Evolutionary conservation across 225 moss, liverwort and hornwort genomes (phyloP).

Genomic region (Pseudisothecium myosuroides): DNA sequence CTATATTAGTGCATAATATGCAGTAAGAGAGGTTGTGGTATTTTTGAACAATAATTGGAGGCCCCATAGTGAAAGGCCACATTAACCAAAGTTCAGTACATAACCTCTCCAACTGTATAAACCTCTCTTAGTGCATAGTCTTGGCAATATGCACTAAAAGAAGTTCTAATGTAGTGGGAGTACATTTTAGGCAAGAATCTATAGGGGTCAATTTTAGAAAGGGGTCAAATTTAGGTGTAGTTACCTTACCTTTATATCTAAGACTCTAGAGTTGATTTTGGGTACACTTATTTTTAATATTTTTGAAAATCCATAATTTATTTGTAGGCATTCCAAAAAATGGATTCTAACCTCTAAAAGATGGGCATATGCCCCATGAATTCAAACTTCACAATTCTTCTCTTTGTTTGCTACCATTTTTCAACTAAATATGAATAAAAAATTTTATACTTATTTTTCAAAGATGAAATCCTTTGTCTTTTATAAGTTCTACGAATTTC

Average conservation of each 20-base stretch:
- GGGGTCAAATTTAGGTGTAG: not conserved
- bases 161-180: too few relatives aligned
- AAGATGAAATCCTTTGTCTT: not conserved
- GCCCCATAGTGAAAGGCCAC: too few relatives aligned
- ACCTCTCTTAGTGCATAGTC: too few relatives aligned
- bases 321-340: rapidly evolving
- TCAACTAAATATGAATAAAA: not conserved
- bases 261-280: not conserved
- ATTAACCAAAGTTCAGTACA: too few relatives aligned
- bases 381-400: not conserved
- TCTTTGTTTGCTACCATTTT: not conserved
- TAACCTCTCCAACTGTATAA: too few relatives aligned
- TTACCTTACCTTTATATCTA: not conserved
- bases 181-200: too few relatives aligned
- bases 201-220: too few relatives aligned
- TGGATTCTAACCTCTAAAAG: rapidly evolving
- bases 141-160: too few relatives aligned
- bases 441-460: not conserved
- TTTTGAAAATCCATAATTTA: not conserved
- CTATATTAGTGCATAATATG: too few relatives aligned
- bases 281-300: rapidly evolving
- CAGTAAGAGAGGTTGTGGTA: too few relatives aligned
- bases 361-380: rapidly evolving
- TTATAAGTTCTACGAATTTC: not conserved
- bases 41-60: too few relatives aligned